Conservation (phyloP, 192 early-diverging fungal genomes). For the Rhizophlyctis rosea region DNA sequence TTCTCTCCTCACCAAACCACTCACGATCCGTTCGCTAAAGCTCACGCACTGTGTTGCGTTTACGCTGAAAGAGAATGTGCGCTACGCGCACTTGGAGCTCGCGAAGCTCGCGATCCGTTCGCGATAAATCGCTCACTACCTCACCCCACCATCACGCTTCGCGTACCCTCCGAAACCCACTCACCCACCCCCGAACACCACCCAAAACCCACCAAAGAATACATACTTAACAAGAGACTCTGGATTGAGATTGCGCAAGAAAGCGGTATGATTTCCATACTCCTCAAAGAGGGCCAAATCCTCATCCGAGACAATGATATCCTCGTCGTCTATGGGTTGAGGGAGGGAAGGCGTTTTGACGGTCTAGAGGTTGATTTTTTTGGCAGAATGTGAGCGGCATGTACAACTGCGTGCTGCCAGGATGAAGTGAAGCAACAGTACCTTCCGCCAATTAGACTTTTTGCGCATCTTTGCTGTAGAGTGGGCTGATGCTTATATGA, state of each 20-base stretch:
- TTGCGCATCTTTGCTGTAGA: constrained; percentile 24
- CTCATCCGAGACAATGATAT: constrained; percentile 64
- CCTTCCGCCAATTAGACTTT: constrained; percentile 31
- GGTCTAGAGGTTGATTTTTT: constrained; percentile 1
- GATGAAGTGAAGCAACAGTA: no score
- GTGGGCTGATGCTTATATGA: no score
- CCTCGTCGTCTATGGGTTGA: constrained; percentile 49
- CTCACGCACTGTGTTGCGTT: no score
- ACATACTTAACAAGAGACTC: constrained; percentile 59
- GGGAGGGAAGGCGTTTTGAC: constrained; percentile 9
- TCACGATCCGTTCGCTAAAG: no score
- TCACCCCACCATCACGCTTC: no score
- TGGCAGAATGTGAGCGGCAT: neutral
- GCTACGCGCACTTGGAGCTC: no score
- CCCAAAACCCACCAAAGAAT: neutral
- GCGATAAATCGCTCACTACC: no score
- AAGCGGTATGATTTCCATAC: constrained; percentile 56
- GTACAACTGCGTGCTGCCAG: neutral
- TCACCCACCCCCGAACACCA: no score
- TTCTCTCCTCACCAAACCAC: no score
- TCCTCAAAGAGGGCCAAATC: constrained; percentile 73
- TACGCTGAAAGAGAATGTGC: no score
- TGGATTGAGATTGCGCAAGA: constrained; percentile 63
- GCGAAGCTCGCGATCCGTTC: no score
- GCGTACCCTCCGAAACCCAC: no score